These are phyloP conservation scores for Echinochloa phyllopogon DNA, from an alignment of 176 grass and related monocot species.

Conservation along the genomic window DNA sequence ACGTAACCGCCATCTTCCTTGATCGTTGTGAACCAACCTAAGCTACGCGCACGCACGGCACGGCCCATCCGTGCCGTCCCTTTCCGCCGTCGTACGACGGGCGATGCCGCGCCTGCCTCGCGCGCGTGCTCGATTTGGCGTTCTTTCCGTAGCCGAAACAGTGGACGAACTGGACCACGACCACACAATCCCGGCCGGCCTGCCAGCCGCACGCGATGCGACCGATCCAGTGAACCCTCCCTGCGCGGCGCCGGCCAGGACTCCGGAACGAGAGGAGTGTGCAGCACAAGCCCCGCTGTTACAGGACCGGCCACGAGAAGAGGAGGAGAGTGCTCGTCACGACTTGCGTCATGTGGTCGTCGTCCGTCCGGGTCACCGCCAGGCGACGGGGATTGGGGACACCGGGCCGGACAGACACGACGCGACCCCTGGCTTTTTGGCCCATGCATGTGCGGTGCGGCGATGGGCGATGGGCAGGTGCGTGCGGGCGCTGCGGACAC, in stretches of 20 bases:
- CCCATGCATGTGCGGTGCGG: background rate
- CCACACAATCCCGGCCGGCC: background rate
- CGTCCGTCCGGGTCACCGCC: background rate
- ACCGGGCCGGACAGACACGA: background rate
- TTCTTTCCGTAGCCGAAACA: background rate
- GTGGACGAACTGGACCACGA: background rate
- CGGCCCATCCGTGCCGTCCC: slow-evolving; percentile 30
- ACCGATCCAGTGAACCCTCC: background rate
- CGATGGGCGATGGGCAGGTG: background rate
- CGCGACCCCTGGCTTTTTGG: background rate
- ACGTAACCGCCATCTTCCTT: background rate
- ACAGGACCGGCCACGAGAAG: background rate
- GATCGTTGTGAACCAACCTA: background rate
- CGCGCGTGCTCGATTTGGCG: background rate
- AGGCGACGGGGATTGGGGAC: background rate
- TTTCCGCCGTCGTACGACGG: background rate
- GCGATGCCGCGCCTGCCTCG: background rate
- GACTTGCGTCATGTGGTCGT: slow-evolving; percentile 12
- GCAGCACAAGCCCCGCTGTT: background rate
- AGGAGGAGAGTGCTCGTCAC: background rate
- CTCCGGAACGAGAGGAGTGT: background rate
- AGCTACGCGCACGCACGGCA: background rate
- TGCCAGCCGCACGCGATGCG: background rate
- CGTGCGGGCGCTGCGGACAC: background rate
- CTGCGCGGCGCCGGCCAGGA: background rate